These are phyloP conservation scores for Coniferiporia weirii DNA, from an alignment of 1,284 basidiomycete species.

Conservation along the genomic window DNA sequence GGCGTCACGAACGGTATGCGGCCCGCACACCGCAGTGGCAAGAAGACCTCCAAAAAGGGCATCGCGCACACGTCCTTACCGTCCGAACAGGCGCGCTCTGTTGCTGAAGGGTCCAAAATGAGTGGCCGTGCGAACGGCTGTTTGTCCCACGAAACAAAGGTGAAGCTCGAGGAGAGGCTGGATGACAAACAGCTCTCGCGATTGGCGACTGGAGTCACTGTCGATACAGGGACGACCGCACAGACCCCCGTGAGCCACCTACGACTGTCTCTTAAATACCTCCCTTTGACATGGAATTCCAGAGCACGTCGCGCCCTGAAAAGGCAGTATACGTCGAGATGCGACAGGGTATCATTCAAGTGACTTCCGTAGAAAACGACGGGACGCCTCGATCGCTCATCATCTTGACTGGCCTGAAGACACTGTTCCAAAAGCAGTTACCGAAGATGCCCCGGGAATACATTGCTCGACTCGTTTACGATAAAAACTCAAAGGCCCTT, in stretches of 20 bases:
- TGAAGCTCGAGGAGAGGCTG: slow-evolving; percentile 74
- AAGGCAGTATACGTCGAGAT: slow-evolving; percentile 84
- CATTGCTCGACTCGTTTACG: slow-evolving; percentile 93
- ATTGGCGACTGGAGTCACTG: slow-evolving; percentile 74
- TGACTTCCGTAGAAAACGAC: slow-evolving; percentile 86
- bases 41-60: slow-evolving; percentile 51
- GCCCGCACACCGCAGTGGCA: slow-evolving; percentile 37
- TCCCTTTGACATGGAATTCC: slow-evolving; percentile 15
- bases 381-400: slow-evolving; percentile 71
- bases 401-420: slow-evolving; percentile 91
- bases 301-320: slow-evolving; percentile 55
- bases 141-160: slow-evolving; percentile 46
- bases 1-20: slow-evolving; percentile 19
- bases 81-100: slow-evolving; percentile 16
- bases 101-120: slow-evolving; percentile 26
- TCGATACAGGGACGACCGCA: slow-evolving; percentile 55
- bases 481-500: slow-evolving; percentile 85
- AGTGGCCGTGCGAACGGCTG: slow-evolving; percentile 41
- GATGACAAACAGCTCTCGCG: slow-evolving; percentile 67
- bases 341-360: slow-evolving; percentile 77
- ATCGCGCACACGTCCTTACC: slow-evolving; percentile 50
- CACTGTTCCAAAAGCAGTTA: slow-evolving; percentile 94
- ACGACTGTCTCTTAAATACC: slow-evolving; percentile 9
- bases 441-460: slow-evolving; percentile 99
- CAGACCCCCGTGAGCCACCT: slow-evolving; percentile 41